A percentile compares a stretch with the other conserved stretches of the same genome.
These are phyloP conservation scores for Neurospora sp. DNA, from an alignment of 495 filamentous ascomycete species.

Conservation along the genomic window DNA sequence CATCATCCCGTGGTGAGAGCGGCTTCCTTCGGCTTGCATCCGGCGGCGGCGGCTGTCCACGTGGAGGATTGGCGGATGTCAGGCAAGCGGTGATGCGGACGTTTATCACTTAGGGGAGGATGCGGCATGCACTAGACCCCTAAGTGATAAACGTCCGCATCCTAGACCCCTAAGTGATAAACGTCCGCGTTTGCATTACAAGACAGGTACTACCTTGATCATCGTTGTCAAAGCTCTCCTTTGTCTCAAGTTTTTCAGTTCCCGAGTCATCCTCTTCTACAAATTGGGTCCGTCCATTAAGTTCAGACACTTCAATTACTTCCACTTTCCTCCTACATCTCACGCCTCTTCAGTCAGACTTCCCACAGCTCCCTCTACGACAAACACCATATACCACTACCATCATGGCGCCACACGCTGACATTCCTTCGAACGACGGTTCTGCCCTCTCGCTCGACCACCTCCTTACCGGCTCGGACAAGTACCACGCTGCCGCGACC, in stretches of 20 bases:
- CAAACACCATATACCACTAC: background rate
- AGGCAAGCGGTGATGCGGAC: background rate
- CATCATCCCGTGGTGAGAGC: background rate
- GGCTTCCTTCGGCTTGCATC: conserved; percentile 6
- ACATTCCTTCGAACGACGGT: conserved; percentile 12
- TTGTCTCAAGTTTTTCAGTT: background rate
- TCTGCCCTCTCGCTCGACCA: conserved; percentile 20
- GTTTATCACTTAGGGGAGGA: conserved; percentile 12
- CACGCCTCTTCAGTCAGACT: background rate
- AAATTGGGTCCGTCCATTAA: background rate
- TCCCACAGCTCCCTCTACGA: background rate
- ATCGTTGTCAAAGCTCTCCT: background rate
- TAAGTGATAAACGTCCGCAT: too few relatives aligned
- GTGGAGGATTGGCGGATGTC: conserved; percentile 5
- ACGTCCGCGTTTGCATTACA: background rate
- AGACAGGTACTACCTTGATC: background rate
- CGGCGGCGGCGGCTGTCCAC: background rate
- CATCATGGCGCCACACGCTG: conserved; percentile 50
- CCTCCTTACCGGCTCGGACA: conserved; percentile 26
- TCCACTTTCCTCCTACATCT: background rate
- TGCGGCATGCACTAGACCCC: too few relatives aligned
- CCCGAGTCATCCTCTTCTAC: background rate
- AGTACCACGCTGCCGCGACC: conserved; percentile 76
- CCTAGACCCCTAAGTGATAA: too few relatives aligned
- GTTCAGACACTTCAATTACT: background rate